Conservation (phyloP, 2,329 filamentous ascomycete genomes). For the Pseudopyrenochaeta lycopersici region DNA sequence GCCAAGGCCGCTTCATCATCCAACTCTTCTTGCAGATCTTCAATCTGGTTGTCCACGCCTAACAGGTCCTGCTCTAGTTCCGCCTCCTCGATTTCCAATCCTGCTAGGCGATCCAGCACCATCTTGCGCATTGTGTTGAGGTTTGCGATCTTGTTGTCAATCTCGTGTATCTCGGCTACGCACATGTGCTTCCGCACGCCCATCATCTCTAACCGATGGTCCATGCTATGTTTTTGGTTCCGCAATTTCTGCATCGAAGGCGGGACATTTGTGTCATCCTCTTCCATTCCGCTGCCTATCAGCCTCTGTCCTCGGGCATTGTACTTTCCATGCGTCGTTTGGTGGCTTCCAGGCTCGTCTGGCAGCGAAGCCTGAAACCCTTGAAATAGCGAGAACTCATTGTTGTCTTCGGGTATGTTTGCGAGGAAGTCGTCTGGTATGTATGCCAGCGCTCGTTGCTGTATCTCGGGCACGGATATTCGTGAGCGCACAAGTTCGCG, state of each 20-base stretch:
- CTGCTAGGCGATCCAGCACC: slow-evolving; percentile 84
- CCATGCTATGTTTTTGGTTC: slow-evolving; percentile 80
- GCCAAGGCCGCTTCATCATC: slow-evolving; percentile 60
- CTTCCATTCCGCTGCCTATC: slow-evolving; percentile 68
- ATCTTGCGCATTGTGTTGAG: slow-evolving; percentile 92
- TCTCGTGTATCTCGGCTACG: slow-evolving; percentile 92
- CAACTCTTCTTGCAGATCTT: slow-evolving; percentile 69
- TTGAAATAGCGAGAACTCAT: slow-evolving; percentile 92
- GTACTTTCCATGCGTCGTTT: slow-evolving; percentile 68
- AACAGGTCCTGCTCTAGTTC: slow-evolving; percentile 84
- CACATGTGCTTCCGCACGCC: slow-evolving; percentile 96
- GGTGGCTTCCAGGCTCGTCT: slow-evolving; percentile 67
- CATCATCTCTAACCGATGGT: slow-evolving; percentile 90
- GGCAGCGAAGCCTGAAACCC: slow-evolving; percentile 93
- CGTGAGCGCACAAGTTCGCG: slow-evolving; percentile 92
- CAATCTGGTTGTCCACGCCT: slow-evolving; percentile 68
- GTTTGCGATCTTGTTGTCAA: slow-evolving; percentile 96
- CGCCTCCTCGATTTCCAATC: slow-evolving; percentile 88
- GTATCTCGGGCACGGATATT: slow-evolving; percentile 89
- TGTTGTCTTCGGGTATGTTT: slow-evolving; percentile 87
- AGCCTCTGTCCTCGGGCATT: slow-evolving; percentile 80
- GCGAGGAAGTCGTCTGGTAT: slow-evolving; percentile 88
- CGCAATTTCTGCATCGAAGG: slow-evolving; percentile 77
- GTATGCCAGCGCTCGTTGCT: slow-evolving; percentile 88
- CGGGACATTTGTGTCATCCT: slow-evolving; percentile 62